These are phyloP conservation scores for Parathielavia appendiculata DNA, from an alignment of 495 filamentous ascomycete genomes.

Conservation along the genomic window DNA sequence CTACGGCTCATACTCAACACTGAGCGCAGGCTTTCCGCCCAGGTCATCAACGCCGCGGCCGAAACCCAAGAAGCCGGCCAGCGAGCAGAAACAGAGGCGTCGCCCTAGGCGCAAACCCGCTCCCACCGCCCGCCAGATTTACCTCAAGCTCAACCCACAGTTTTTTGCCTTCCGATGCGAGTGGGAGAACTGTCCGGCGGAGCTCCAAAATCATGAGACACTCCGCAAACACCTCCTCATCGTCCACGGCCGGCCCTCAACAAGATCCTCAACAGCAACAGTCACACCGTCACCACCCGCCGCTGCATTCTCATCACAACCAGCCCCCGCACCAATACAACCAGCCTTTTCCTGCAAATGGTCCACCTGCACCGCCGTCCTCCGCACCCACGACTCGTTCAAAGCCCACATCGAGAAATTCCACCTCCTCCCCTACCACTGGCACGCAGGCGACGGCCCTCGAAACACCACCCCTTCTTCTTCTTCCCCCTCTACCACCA, in stretches of 20 bases:
- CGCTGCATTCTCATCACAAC: background rate
- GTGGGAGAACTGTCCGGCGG: slow-evolving; percentile 52
- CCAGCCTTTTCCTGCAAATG: slow-evolving; percentile 33
- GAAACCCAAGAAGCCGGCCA: slow-evolving; percentile 17
- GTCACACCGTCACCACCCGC: background rate
- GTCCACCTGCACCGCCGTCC: slow-evolving; percentile 28
- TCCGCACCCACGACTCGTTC: slow-evolving; percentile 43
- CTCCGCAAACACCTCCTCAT: slow-evolving; percentile 62
- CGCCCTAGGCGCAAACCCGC: slow-evolving; percentile 23
- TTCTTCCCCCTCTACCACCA: background rate
- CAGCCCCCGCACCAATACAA: background rate
- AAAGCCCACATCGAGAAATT: slow-evolving; percentile 53
- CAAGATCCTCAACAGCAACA: background rate
- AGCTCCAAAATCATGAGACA: slow-evolving; percentile 69
- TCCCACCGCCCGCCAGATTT: slow-evolving; percentile 25
- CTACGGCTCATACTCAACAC: slow-evolving; percentile 17
- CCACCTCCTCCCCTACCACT: slow-evolving; percentile 57
- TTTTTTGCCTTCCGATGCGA: slow-evolving; percentile 35
- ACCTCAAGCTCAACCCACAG: slow-evolving; percentile 22
- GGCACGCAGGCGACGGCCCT: slow-evolving; percentile 62
- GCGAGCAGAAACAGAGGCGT: slow-evolving; percentile 21
- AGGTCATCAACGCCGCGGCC: slow-evolving; percentile 13
- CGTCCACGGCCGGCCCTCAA: slow-evolving; percentile 39
- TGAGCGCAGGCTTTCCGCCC: slow-evolving; percentile 3
- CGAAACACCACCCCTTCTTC: slow-evolving; percentile 29